Conservation (phyloP, 2,329 filamentous ascomycete genomes). For the Nemania sp. region DNA sequence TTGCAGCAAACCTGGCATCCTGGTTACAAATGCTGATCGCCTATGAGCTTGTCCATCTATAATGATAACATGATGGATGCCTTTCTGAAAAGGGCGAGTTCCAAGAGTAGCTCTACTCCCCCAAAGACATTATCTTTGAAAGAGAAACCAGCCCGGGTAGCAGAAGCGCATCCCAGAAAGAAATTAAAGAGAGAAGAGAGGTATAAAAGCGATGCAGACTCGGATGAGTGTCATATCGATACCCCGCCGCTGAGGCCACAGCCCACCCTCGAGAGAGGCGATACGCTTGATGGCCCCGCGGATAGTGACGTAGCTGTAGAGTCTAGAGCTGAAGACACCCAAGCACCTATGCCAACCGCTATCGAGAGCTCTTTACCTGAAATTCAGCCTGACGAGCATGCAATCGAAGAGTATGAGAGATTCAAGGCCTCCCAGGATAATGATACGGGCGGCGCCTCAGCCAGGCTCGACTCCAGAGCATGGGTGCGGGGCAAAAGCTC, state of each 20-base stretch:
- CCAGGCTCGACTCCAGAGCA: constrained; percentile 54
- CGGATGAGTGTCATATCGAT: constrained; percentile 34
- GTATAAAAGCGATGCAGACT: constrained; percentile 43
- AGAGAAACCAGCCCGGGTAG: constrained; percentile 10
- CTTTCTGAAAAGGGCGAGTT: constrained; percentile 35
- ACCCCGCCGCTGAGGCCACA: constrained; percentile 26
- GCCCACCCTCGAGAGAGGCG: constrained; percentile 19
- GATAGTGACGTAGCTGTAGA: constrained; percentile 39
- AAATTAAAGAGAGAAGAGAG: constrained; percentile 40
- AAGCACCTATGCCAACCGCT: constrained; percentile 56
- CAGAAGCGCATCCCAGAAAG: constrained; percentile 43
- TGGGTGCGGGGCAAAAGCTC: constrained; percentile 83
- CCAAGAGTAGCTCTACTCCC: constrained; percentile 8
- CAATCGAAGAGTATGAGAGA: constrained; percentile 79
- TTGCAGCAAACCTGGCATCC: neutral
- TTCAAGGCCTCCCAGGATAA: constrained; percentile 62
- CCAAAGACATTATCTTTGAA: constrained; percentile 15
- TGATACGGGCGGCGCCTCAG: constrained; percentile 51
- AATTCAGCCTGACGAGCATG: constrained; percentile 68
- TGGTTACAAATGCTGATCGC: neutral
- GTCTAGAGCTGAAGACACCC: constrained; percentile 39
- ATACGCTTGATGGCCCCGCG: constrained; percentile 40
- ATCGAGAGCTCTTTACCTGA: constrained; percentile 73
- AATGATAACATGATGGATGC: constrained; percentile 36
- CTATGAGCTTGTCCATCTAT: neutral